A percentile compares a stretch with the other conserved stretches of the same genome.
Evolutionary conservation across 176 grass and related monocot species (phyloP).

Genomic region (Coix lacrymajobi): DNA sequence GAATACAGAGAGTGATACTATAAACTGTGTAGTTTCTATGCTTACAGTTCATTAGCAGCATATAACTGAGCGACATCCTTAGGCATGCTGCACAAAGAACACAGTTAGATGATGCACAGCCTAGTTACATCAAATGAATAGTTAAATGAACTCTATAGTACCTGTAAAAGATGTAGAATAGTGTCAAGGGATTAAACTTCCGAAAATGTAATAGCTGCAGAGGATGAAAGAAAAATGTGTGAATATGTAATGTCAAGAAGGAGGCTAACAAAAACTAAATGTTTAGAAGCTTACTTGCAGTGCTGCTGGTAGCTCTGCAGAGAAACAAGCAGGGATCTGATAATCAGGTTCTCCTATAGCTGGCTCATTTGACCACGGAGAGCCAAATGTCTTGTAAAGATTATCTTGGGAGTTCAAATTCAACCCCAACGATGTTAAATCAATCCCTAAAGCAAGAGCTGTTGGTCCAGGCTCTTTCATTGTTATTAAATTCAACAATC

Average conservation of each 20-base stretch:
- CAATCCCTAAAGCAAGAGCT: slow-evolving; percentile 88
- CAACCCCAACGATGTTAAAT: slow-evolving; percentile 80
- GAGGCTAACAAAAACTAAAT: background rate
- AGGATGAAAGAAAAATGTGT: slow-evolving; percentile 14
- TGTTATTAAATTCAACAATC: slow-evolving; percentile 69
- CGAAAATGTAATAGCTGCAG: slow-evolving; percentile 68
- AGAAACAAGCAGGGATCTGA: slow-evolving; percentile 77
- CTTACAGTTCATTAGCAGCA: slow-evolving; percentile 90
- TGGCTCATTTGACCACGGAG: slow-evolving; percentile 80
- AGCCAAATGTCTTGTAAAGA: slow-evolving; percentile 94
- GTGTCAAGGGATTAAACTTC: slow-evolving; percentile 63
- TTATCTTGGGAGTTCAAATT: slow-evolving; percentile 82
- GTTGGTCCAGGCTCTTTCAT: slow-evolving; percentile 66
- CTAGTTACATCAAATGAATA: slow-evolving; percentile 1
- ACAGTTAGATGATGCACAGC: slow-evolving; percentile 22
- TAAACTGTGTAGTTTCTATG: background rate
- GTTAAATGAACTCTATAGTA: slow-evolving; percentile 34
- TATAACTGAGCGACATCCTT: slow-evolving; percentile 88
- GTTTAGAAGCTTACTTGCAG: slow-evolving; percentile 54
- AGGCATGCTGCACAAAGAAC: slow-evolving; percentile 77
- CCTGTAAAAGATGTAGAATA: slow-evolving; percentile 99
- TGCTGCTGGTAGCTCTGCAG: slow-evolving; percentile 58
- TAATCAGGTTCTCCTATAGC: slow-evolving; percentile 75
- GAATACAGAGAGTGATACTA: background rate
- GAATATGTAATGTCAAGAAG: slow-evolving; percentile 25